Conservation (phyloP, 1,284 basidiomycete genomes). For the Moesziomyces sp. region DNA sequence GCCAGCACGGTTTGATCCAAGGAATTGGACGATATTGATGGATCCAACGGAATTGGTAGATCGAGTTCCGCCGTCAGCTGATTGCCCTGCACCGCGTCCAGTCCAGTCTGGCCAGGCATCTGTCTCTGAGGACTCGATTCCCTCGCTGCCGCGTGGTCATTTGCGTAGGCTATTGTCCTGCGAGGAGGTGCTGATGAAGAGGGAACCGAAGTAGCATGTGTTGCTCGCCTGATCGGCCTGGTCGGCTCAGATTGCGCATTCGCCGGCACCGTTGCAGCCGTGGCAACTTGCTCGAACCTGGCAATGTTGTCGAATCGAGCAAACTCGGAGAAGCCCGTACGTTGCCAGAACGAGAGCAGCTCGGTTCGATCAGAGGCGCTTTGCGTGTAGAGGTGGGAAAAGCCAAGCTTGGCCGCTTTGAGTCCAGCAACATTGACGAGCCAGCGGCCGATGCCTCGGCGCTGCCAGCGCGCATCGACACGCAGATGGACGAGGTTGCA, state of each 20-base stretch:
- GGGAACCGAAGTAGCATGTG: background rate
- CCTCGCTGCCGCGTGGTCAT: background rate
- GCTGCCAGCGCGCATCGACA: slow-evolving; percentile 31
- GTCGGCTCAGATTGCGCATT: background rate
- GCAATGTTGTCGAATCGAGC: slow-evolving; percentile 23
- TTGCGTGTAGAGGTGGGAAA: slow-evolving; percentile 42
- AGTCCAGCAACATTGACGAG: slow-evolving; percentile 34
- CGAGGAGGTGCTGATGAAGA: background rate
- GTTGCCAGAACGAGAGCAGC: slow-evolving; percentile 32
- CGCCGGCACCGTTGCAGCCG: background rate
- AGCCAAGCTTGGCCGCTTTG: slow-evolving; percentile 39
- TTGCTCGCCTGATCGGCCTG: background rate
- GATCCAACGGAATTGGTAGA: slow-evolving; percentile 19
- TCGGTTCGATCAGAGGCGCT: slow-evolving; percentile 6
- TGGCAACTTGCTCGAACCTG: slow-evolving; percentile 30
- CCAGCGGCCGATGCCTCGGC: slow-evolving; percentile 44
- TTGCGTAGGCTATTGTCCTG: background rate
- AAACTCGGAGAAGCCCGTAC: slow-evolving; percentile 29
- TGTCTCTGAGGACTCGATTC: background rate
- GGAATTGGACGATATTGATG: background rate
- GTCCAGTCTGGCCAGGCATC: background rate
- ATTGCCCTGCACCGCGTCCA: background rate
- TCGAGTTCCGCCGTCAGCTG: slow-evolving; percentile 9
- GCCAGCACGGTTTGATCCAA: background rate
- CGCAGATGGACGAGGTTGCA: slow-evolving; percentile 32